phyloP scores from a whole-genome alignment of 768 basidiomycete species.

The Suillus subalutaceus region DNA sequence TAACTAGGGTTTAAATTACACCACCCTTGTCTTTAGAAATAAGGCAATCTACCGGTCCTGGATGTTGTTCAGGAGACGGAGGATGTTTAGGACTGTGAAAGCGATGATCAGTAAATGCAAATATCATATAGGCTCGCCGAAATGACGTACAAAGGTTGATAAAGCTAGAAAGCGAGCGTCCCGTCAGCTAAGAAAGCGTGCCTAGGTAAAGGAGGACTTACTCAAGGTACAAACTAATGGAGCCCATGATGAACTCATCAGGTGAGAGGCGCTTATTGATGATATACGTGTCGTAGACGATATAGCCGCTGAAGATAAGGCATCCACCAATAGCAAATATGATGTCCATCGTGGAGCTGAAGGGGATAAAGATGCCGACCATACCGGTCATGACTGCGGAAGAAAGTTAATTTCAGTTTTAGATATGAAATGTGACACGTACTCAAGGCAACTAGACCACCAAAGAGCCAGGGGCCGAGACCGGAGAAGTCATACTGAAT shows the following conservation, averaged over 20 bases:
- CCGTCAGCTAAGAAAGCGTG: constrained; percentile 18
- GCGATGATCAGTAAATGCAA: background rate
- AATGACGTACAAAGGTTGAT: constrained; percentile 78
- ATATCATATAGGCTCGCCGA: background rate
- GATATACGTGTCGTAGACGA: constrained; percentile 88
- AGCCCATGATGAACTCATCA: constrained; percentile 91
- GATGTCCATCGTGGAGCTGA: constrained; percentile 79
- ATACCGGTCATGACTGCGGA: constrained; percentile 74
- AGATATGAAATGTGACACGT: constrained; percentile 26
- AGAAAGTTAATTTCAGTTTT: constrained; percentile 7
- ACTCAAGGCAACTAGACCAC: constrained; percentile 79
- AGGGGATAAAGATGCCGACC: constrained; percentile 86
- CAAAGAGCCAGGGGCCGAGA: constrained; percentile 90
- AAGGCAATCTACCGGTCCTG: constrained; percentile 40
- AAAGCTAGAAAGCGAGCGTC: constrained; percentile 51
- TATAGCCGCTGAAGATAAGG: constrained; percentile 86
- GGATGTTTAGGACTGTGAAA: constrained; percentile 74
- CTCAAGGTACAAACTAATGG: constrained; percentile 95
- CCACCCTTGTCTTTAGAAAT: background rate
- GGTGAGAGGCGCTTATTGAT: constrained; percentile 89
- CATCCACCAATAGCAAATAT: constrained; percentile 78
- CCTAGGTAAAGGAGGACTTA: constrained; percentile 40
- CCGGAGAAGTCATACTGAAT: constrained; percentile 90
- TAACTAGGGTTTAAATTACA: background rate
- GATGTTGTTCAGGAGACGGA: constrained; percentile 72